A percentile compares a stretch with the other conserved stretches of the same genome.
phyloP scores from a whole-genome alignment of 2,329 filamentous ascomycete genomes.

The Neopestalotiopsis sp. region DNA sequence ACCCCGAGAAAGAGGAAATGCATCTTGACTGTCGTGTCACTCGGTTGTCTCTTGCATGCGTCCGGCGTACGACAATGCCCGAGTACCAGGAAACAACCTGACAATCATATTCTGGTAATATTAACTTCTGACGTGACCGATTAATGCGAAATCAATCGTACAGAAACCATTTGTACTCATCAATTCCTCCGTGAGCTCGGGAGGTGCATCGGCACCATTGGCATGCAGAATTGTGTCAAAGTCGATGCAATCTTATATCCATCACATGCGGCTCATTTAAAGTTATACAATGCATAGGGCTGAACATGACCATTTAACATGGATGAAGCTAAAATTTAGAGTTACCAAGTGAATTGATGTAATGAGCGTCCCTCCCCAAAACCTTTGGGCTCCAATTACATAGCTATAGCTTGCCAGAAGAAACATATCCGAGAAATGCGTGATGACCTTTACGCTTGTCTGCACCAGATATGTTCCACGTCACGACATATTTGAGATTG shows the following conservation, averaged over 20 bases:
- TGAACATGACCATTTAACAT: not conserved
- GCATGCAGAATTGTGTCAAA: not conserved
- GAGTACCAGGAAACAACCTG: not conserved
- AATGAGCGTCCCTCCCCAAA: not conserved
- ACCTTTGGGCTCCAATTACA: not conserved
- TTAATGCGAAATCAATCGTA: too few species aligned
- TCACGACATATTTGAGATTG: too few species aligned
- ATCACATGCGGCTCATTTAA: conserved; percentile 9
- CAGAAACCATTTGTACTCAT: too few species aligned
- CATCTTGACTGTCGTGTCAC: not conserved
- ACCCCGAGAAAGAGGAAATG: too few species aligned
- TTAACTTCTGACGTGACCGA: too few species aligned
- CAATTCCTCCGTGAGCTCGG: not conserved
- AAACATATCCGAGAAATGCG: too few species aligned
- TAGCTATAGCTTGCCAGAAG: too few species aligned
- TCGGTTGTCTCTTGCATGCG: not conserved
- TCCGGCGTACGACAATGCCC: not conserved
- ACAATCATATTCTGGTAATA: not conserved
- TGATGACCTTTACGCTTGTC: too few species aligned
- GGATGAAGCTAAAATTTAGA: not conserved
- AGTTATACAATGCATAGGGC: conserved; percentile 12
- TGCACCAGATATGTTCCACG: too few species aligned
- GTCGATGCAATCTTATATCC: not conserved
- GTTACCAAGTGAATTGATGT: not conserved
- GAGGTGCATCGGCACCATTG: not conserved